phyloP scores from a whole-genome alignment of 768 basidiomycete genomes.

The Leccinellum luteum region DNA sequence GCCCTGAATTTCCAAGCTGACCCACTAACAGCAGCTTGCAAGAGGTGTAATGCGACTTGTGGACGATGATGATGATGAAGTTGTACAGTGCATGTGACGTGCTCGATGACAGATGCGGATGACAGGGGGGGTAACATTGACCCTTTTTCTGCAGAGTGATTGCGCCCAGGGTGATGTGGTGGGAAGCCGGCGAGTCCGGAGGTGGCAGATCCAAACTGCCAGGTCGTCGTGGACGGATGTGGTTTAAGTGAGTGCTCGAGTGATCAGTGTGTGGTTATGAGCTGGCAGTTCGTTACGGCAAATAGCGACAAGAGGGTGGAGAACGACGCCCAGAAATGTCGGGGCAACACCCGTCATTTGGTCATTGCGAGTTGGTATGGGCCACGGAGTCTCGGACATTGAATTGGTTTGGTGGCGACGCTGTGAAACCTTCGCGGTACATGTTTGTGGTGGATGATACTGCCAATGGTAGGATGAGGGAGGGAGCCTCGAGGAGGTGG shows the following conservation, averaged over 20 bases:
- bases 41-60: constrained; percentile 12
- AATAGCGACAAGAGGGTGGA: background rate
- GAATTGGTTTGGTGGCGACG: constrained; percentile 13
- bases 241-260: constrained; percentile 11
- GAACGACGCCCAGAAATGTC: constrained; percentile 1
- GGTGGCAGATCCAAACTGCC: constrained; percentile 1
- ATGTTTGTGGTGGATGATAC: background rate
- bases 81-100: constrained; percentile 11
- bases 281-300: constrained; percentile 12
- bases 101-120: constrained; percentile 6
- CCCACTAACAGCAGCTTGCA: constrained; percentile 13
- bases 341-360: background rate
- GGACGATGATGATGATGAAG: constrained; percentile 8
- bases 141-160: constrained; percentile 11
- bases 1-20: constrained; percentile 27
- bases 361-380: constrained; percentile 1
- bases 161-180: constrained; percentile 22
- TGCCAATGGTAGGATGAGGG: background rate
- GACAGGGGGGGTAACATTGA: constrained; percentile 13
- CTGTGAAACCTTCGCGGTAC: constrained; percentile 30
- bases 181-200: constrained; percentile 17
- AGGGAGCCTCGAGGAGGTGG: constrained; percentile 16
- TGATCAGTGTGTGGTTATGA: background rate
- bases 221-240: constrained; percentile 10
- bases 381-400: constrained; percentile 35